Evolutionary conservation across 768 basidiomycete species (phyloP).

Genomic region (Tricholoma saponaceum): DNA sequence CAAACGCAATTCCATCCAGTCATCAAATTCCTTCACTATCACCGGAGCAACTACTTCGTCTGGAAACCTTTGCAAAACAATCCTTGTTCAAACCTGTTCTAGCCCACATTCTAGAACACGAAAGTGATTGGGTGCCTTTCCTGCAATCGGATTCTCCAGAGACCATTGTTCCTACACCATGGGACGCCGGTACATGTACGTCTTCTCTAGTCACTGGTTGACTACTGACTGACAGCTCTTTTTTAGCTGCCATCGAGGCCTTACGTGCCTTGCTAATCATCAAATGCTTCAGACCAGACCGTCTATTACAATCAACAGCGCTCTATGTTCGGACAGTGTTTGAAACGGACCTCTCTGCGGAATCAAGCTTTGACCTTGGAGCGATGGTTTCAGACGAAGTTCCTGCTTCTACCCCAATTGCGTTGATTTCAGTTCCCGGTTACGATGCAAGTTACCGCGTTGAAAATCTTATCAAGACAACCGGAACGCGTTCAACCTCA

Average conservation of each 20-base stretch:
- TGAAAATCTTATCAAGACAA: slow-evolving; percentile 79
- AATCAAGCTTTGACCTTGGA: slow-evolving; percentile 73
- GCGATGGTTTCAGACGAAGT: slow-evolving; percentile 79
- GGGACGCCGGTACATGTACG: slow-evolving; percentile 78
- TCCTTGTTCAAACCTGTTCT: slow-evolving; percentile 76
- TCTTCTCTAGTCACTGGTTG: slow-evolving; percentile 11
- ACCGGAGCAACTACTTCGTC: slow-evolving; percentile 62
- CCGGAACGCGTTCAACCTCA: slow-evolving; percentile 73
- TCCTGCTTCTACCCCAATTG: slow-evolving; percentile 75
- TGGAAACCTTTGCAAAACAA: slow-evolving; percentile 69
- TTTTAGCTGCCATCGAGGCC: slow-evolving; percentile 64
- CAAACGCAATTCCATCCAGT: slow-evolving; percentile 29
- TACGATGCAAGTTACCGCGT: slow-evolving; percentile 99
- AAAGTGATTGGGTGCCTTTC: slow-evolving; percentile 70
- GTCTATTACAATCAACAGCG: slow-evolving; percentile 79
- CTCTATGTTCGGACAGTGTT: slow-evolving; percentile 75
- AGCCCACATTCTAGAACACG: slow-evolving; percentile 53
- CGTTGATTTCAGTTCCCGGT: slow-evolving; percentile 89
- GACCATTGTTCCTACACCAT: slow-evolving; percentile 64
- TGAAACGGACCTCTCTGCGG: slow-evolving; percentile 69
- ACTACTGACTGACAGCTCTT: slow-evolving; percentile 8
- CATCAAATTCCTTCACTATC: slow-evolving; percentile 48
- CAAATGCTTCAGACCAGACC: slow-evolving; percentile 91
- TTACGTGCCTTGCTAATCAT: slow-evolving; percentile 75
- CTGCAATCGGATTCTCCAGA: slow-evolving; percentile 67